phyloP scores from a whole-genome alignment of 2,329 filamentous ascomycete species.

The Ophiosphaerella korrae region DNA sequence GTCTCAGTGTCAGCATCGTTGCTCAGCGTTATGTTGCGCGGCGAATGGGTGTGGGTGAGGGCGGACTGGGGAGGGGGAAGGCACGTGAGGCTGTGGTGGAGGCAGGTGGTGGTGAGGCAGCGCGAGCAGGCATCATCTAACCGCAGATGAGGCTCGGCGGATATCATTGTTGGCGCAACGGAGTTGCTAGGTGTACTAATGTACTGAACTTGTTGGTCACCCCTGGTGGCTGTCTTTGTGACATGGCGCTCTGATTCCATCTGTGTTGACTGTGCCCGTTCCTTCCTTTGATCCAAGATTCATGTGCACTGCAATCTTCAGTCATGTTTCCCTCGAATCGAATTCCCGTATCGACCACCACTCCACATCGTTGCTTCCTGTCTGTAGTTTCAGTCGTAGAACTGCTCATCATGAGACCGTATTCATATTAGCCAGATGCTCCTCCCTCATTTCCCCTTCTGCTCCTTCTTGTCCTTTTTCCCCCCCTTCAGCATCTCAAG shows the following conservation, averaged over 20 bases:
- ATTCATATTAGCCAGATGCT: no score
- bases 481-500: conserved; percentile 70
- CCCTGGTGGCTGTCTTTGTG: no score
- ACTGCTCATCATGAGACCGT: no score
- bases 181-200: conserved; percentile 3
- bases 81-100: conserved; percentile 60
- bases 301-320: no score
- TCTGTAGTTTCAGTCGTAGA: no score
- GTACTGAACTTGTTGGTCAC: no score
- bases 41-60: conserved; percentile 94
- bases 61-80: conserved; percentile 66
- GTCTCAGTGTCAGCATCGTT: conserved; percentile 78
- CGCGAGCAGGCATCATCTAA: conserved; percentile 56
- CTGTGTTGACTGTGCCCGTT: no score
- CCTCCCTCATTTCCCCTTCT: conserved; percentile 8
- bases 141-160: neutral
- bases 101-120: conserved; percentile 64
- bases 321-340: no score
- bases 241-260: no score
- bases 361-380: no score
- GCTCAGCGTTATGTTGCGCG: conserved; percentile 94
- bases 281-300: no score
- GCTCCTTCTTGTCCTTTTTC: conserved; percentile 58
- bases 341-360: no score
- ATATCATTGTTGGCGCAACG: conserved; percentile 4